phyloP scores from a whole-genome alignment of 1,284 basidiomycete species.

The Cryptococcus wingfieldii region DNA sequence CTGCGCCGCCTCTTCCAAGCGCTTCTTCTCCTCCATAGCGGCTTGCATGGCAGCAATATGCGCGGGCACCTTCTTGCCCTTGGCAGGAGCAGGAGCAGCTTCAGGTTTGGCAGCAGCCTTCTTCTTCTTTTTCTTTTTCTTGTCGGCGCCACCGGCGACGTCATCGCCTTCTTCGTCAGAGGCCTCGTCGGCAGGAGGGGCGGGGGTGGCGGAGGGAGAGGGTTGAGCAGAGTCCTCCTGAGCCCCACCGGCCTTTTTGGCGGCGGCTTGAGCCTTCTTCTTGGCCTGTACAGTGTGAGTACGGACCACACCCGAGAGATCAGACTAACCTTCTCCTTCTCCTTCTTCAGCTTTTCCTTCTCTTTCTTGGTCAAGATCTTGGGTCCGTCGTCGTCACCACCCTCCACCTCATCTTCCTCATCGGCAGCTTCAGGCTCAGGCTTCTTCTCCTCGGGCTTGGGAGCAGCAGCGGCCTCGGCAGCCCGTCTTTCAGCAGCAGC shows the following conservation, averaged over 20 bases:
- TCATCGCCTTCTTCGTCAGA: constrained; percentile 60
- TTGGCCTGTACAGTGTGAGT: constrained; percentile 61
- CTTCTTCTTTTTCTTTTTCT: constrained; percentile 87
- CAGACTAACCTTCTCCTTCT: constrained; percentile 13
- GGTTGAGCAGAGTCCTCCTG: constrained; percentile 23
- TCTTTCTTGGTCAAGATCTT: constrained; percentile 34
- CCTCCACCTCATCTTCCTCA: constrained; percentile 57
- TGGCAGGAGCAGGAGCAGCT: constrained; percentile 50
- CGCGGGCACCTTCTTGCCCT: constrained; percentile 64
- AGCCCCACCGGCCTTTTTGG: constrained; percentile 60
- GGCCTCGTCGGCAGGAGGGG: constrained; percentile 51
- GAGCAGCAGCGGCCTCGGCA: constrained; percentile 42
- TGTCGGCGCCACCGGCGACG: constrained; percentile 49
- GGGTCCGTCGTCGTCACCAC: constrained; percentile 73
- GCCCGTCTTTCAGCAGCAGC: constrained; percentile 32
- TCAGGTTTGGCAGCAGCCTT: constrained; percentile 69
- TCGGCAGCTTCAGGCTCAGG: constrained; percentile 44
- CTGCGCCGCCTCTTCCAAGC: constrained; percentile 72
- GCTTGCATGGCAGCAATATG: constrained; percentile 66
- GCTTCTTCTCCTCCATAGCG: constrained; percentile 83
- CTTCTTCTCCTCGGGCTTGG: constrained; percentile 51
- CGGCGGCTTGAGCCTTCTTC: constrained; percentile 87
- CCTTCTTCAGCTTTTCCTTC: constrained; percentile 48
- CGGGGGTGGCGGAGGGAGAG: constrained; percentile 26
- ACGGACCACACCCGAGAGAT: constrained; percentile 31